Evolutionary conservation across 1,284 basidiomycete species (phyloP), one percentile per base, ranked within the genome.

Genomic region (Agroathelia rolfsii): DNA sequence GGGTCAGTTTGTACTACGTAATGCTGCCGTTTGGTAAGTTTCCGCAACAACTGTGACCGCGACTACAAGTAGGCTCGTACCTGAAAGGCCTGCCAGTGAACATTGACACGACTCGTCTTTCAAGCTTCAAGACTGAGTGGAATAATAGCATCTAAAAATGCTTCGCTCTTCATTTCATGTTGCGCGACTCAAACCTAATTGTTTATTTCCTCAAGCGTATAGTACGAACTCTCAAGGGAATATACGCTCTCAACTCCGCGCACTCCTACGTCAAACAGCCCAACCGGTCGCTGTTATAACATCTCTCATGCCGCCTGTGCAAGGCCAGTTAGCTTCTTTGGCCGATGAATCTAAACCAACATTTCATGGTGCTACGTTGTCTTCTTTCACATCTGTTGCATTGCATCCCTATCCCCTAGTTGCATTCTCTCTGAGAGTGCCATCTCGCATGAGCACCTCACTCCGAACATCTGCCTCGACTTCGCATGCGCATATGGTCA

Each of bases 361-460:
- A 4, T 79, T 64, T 44, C 89, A 94, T 54, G 90, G 90, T 41
- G 87, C 88, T 24, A 94, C 90, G 1, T 66, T 95, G 24, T 93
- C 90, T 4, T 93, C 89, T 0, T 88, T 94, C 52, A 78, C 86
- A 16, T 89, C 87, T n/a, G 76, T 94, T 45, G 76, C 89, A 1
- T 72, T 95, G 61, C 74, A 87, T 45, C 90, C 90, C 2, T 61
- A 78, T 44, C 88, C 90, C 0, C 70, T 94, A 38, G 72, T 95
- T 42, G 72, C 87, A 0, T 94, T 94, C 55, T 81, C 87, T 8
- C 67, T 94, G 9, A 76, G 87, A 18, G 66, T 89, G n/a, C 90
- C 90, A 3, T 92, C 87, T 1, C 69, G 86, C 6, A 82, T 93
- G 71, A 86, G 86, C 2, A 66, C 62, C 28, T 65, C 53, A 32